phyloP scores from a whole-genome alignment of 352 stramenopile species.

The Pythium diclinum region DNA sequence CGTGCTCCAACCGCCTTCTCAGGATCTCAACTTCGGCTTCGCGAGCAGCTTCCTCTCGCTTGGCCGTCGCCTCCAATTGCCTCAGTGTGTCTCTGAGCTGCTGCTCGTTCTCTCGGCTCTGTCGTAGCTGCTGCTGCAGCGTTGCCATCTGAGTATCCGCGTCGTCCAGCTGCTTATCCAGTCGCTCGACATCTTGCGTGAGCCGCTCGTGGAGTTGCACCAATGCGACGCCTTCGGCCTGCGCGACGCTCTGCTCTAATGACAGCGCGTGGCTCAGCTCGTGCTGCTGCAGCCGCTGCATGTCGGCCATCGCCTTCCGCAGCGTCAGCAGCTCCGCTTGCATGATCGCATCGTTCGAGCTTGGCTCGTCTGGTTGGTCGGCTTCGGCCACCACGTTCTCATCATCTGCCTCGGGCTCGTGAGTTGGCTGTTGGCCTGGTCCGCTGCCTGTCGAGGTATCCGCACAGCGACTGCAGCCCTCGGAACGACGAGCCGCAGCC shows the following conservation, averaged over 20 bases:
- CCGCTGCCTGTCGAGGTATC: background rate
- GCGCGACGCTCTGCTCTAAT: slow-evolving; percentile 22
- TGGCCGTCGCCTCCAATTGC: background rate
- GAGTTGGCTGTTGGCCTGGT: background rate
- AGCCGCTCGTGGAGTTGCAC: slow-evolving; percentile 29
- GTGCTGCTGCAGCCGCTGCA: slow-evolving; percentile 35
- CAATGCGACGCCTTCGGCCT: slow-evolving; percentile 19
- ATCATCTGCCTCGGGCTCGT: background rate
- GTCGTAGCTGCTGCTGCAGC: slow-evolving; percentile 17
- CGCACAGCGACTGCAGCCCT: background rate
- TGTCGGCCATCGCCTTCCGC: slow-evolving; percentile 34
- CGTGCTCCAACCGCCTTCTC: slow-evolving; percentile 31
- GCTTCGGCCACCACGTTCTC: background rate
- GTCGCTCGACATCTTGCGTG: slow-evolving; percentile 32
- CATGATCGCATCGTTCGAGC: slow-evolving; percentile 36
- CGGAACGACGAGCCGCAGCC: slow-evolving; percentile 7
- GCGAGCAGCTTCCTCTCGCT: slow-evolving; percentile 1
- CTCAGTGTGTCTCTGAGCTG: slow-evolving; percentile 17
- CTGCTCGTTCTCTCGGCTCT: slow-evolving; percentile 10
- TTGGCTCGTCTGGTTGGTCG: background rate
- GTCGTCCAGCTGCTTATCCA: slow-evolving; percentile 33
- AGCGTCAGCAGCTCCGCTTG: slow-evolving; percentile 48
- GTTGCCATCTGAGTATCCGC: slow-evolving; percentile 29
- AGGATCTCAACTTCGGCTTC: slow-evolving; percentile 60
- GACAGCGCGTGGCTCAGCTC: slow-evolving; percentile 26